These are phyloP conservation scores for Pyrenochaeta sp. DNA, from an alignment of 2,329 filamentous ascomycete genomes.

Conservation along the genomic window DNA sequence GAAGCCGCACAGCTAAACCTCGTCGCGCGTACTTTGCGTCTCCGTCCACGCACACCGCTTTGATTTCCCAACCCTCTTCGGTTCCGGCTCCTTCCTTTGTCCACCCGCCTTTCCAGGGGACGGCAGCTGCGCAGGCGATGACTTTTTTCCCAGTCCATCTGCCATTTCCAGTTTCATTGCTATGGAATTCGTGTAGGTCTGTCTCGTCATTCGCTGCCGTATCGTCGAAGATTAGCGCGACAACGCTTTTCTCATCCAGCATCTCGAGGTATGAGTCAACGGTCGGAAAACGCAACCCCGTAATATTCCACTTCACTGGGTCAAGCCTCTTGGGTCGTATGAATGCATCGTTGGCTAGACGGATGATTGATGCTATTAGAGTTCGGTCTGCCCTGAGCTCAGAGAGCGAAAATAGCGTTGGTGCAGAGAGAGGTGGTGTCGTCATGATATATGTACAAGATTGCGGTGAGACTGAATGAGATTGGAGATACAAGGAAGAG, in stretches of 20 bases:
- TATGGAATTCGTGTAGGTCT: background rate
- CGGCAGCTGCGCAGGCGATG: conserved; percentile 30
- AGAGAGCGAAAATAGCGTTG: conserved; percentile 18
- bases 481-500: background rate
- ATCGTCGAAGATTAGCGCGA: conserved; percentile 28
- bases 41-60: conserved; percentile 33
- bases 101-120: conserved; percentile 38
- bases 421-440: conserved; percentile 13
- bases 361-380: conserved; percentile 20
- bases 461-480: background rate
- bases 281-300: conserved; percentile 19
- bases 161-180: background rate
- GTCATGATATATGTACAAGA: conserved; percentile 14
- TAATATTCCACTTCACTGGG: conserved; percentile 24
- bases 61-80: conserved; percentile 40
- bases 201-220: background rate
- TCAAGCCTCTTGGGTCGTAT: conserved; percentile 17
- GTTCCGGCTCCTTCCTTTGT: conserved; percentile 17
- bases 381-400: conserved; percentile 13
- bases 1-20: conserved; percentile 27
- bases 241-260: conserved; percentile 19
- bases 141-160: conserved; percentile 12
- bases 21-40: conserved; percentile 23
- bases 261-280: conserved; percentile 22
- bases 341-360: conserved; percentile 34